Percentiles rank a stretch among this genome's conserved stretches.
Conservation (phyloP, 2,329 filamentous ascomycete species). For the Keithomyces neogunnii region DNA sequence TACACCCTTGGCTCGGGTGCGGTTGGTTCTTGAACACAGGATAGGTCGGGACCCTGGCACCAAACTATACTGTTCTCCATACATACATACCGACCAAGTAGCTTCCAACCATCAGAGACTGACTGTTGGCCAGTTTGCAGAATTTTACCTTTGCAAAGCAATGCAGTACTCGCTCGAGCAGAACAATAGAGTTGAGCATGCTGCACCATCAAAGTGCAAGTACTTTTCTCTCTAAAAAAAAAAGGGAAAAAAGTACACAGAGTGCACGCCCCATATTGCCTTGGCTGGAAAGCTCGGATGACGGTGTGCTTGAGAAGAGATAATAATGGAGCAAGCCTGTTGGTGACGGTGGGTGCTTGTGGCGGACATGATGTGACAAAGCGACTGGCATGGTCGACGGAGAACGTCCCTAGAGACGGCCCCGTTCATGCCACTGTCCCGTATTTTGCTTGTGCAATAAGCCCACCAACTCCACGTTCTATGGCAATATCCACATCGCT, state of each 20-base stretch:
- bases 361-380: constrained; percentile 1
- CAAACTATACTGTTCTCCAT: too few species aligned
- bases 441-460: neutral
- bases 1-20: neutral
- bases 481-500: neutral
- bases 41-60: too few species aligned
- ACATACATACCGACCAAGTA: too few species aligned
- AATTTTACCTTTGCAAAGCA: too few species aligned
- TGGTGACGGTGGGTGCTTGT: neutral
- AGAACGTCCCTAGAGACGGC: neutral
- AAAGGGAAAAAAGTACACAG: neutral
- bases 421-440: neutral
- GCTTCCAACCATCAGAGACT: too few species aligned
- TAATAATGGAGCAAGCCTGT: neutral
- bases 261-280: neutral
- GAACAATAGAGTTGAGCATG: too few species aligned
- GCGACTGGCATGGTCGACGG: neutral
- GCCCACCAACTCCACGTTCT: neutral
- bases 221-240: too few species aligned
- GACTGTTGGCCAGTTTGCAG: too few species aligned
- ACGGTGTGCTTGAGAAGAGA: neutral
- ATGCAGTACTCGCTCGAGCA: too few species aligned
- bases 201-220: too few species aligned
- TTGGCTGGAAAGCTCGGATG: neutral
- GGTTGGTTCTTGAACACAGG: neutral